These are phyloP conservation scores for Phytophthora vignae DNA, from an alignment of 352 stramenopile species.

Conservation along the genomic window DNA sequence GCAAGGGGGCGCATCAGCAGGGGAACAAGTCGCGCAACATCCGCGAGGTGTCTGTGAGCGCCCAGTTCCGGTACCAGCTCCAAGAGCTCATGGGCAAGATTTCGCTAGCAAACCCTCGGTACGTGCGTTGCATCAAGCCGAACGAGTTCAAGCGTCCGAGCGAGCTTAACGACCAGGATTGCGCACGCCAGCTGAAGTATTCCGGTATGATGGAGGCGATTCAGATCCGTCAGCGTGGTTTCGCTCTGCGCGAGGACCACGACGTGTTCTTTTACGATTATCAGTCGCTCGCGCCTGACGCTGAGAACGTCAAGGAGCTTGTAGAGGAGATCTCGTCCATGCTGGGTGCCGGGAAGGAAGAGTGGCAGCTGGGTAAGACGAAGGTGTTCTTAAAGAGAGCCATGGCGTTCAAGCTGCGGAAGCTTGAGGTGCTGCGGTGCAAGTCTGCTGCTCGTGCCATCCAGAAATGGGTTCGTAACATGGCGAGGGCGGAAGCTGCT, in stretches of 20 bases:
- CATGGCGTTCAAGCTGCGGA: constrained; percentile 84
- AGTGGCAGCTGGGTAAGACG: constrained; percentile 90
- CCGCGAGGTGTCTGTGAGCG: constrained; percentile 86
- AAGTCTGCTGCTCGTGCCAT: constrained; percentile 83
- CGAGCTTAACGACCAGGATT: constrained; percentile 84
- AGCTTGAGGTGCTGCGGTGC: constrained; percentile 82
- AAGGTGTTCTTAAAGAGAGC: constrained; percentile 90
- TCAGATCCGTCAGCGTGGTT: constrained; percentile 90
- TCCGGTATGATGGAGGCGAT: constrained; percentile 94
- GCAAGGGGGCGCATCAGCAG: constrained; percentile 36
- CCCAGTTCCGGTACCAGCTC: constrained; percentile 90
- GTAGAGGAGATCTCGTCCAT: constrained; percentile 88
- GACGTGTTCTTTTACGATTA: constrained; percentile 94
- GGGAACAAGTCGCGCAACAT: constrained; percentile 85
- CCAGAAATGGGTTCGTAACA: constrained; percentile 86
- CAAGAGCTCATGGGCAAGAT: constrained; percentile 93
- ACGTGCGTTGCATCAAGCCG: constrained; percentile 91
- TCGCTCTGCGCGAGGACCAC: constrained; percentile 89
- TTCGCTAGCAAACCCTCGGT: constrained; percentile 86
- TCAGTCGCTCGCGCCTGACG: constrained; percentile 82
- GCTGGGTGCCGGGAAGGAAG: constrained; percentile 86
- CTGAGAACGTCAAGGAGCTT: constrained; percentile 86
- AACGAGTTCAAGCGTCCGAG: constrained; percentile 87
- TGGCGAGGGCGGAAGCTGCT: constrained; percentile 62
- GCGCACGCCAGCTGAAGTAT: constrained; percentile 91